Base-by-base conservation (phyloP, 2,329 filamentous ascomycete species). In the Periconia macrospinosa region DNA sequence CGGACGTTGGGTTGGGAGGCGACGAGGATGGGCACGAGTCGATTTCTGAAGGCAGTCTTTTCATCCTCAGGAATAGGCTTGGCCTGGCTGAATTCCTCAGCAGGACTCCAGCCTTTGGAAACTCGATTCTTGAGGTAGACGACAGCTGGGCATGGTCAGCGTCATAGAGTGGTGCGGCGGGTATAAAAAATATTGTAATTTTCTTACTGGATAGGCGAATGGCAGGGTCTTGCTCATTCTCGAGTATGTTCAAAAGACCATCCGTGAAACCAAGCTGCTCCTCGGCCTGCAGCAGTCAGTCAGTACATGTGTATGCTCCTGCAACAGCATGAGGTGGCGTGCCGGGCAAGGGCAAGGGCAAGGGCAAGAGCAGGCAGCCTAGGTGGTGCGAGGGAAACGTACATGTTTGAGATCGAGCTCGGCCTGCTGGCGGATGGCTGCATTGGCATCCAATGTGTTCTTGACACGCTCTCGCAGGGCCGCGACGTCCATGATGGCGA, bases 101-200 rank as follows among this genome's bases (percentile, higher is more conserved):
- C 82, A 58, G 85, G 86, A 52, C 88, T 84, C 94, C 94, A 99
- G 67, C 91, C 92, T 72, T 92, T 89, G 75, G 90, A 93, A 74
- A 97, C 89, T 72, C 92, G 89, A 79, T 99, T 97, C 81, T 99
- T 99, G 74, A 97, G 86, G 78, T 97, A 99, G 66, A 99, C 91
- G 71, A 93, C 92, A 70, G 92, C 93, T 97, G 75, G 55, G 58
- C 45, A 55, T 49, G 53, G 58, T 70, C 48, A 73, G 71, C 62
- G 23, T 5, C 23, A 58, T 35, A 51, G 7, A 3, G 17, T 6
- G 17, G 41, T 42, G 17, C 14, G 40, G 53, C 30, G 18, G 44
- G 27, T 6, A 15, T 6, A n/a, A 37, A 13, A 37, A 37, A 13
- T 13, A n/a, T 37, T 3, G 6, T n/a, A 8, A 27, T 27, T 58